These are phyloP conservation scores for Gentiana dahurica DNA, from an alignment of 257 asterid species.

Conservation along the genomic window DNA sequence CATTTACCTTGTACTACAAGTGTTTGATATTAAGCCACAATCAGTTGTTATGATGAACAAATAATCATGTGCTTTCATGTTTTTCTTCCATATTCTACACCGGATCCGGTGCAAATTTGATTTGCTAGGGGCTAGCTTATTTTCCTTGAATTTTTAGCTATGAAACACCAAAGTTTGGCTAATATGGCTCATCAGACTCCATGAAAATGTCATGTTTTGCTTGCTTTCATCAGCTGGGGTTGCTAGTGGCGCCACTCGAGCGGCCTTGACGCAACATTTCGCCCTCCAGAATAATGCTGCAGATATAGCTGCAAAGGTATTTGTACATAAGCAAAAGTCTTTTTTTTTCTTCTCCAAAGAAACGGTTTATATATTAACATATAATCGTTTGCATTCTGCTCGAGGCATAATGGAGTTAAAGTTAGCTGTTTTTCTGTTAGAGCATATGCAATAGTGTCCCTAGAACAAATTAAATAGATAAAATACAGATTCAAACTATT, in stretches of 20 bases:
- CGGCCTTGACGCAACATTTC: constrained; percentile 95
- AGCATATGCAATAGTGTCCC: too few species aligned
- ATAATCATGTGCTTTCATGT: neutral
- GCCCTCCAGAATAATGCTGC: constrained; percentile 98
- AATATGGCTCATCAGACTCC: neutral
- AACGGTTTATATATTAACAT: too few species aligned
- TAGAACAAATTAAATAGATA: too few species aligned
- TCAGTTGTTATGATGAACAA: too few species aligned
- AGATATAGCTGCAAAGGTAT: constrained; percentile 95
- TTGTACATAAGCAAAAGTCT: neutral
- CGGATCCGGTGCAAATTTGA: neutral
- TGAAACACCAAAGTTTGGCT: neutral
- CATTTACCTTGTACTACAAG: too few species aligned
- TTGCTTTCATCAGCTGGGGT: constrained; percentile 66
- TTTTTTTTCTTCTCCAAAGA: too few species aligned
- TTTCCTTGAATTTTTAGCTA: neutral
- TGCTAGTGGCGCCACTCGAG: constrained; percentile 99
- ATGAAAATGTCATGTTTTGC: neutral
- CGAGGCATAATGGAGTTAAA: constrained; percentile 2
- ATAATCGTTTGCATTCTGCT: constrained; percentile 4
- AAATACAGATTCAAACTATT: too few species aligned
- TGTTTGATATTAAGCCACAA: too few species aligned
- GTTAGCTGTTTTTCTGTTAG: neutral
- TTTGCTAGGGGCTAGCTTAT: neutral
- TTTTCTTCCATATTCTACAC: too few species aligned